phyloP scores from a whole-genome alignment of 768 basidiomycete genomes.

The Phanerodontia chrysosporium region DNA sequence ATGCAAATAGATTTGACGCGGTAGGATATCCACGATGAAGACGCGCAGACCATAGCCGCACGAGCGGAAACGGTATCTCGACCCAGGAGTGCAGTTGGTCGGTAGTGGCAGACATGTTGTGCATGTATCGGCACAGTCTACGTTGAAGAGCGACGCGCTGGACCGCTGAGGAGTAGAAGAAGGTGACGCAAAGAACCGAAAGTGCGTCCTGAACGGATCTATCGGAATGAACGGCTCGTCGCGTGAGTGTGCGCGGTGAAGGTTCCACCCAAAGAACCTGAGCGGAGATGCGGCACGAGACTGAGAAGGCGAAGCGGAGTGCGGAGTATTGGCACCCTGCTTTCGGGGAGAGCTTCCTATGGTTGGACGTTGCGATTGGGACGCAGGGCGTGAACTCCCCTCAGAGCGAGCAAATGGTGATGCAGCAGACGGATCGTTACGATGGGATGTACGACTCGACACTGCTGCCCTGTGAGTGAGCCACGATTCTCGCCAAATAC shows the following conservation, averaged over 20 bases:
- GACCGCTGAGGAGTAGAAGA: slow-evolving; percentile 1
- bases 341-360: slow-evolving; percentile 10
- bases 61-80: slow-evolving; percentile 17
- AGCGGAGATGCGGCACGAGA: slow-evolving; percentile 53
- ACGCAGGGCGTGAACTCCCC: slow-evolving; percentile 10
- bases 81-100: slow-evolving; percentile 5
- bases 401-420: slow-evolving; percentile 28
- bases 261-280: slow-evolving; percentile 51
- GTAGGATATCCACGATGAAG: slow-evolving; percentile 35
- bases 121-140: slow-evolving; percentile 11
- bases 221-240: slow-evolving; percentile 36
- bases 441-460: slow-evolving; percentile 22
- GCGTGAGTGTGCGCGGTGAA: slow-evolving; percentile 44
- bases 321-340: slow-evolving; percentile 24
- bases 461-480: not conserved
- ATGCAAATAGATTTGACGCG: slow-evolving; percentile 41
- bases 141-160: slow-evolving; percentile 1
- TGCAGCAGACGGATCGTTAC: slow-evolving; percentile 32
- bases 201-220: slow-evolving; percentile 30
- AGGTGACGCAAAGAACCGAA: slow-evolving; percentile 18
- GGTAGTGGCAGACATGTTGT: slow-evolving; percentile 17
- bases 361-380: slow-evolving; percentile 1
- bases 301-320: slow-evolving; percentile 28
- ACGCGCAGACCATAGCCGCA: slow-evolving; percentile 14
- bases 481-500: no score